phyloP scores from a whole-genome alignment of 2,329 filamentous ascomycete genomes.

The Botrytis pseudocinerea region DNA sequence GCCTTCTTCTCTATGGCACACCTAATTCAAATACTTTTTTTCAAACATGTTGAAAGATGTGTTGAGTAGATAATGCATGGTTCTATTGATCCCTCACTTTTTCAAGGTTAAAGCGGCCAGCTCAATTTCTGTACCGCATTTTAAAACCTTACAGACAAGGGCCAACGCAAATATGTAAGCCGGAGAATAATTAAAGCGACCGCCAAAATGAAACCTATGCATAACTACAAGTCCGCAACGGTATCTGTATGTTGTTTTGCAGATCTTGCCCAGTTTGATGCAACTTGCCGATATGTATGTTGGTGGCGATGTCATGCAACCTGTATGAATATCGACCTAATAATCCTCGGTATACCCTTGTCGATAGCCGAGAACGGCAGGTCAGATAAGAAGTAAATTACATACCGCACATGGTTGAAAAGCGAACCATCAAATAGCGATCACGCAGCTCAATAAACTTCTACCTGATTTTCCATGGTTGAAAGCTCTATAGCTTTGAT shows the following conservation, averaged over 20 bases:
- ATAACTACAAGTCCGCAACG: neutral
- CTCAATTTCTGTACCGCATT: neutral
- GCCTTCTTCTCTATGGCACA: neutral
- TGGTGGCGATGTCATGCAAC: slow-evolving; percentile 7
- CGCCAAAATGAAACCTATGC: neutral
- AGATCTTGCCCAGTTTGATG: neutral
- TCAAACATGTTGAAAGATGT: too few relatives aligned
- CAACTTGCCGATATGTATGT: neutral
- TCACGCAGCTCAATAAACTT: neutral
- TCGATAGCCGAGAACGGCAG: neutral
- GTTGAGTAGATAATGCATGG: neutral
- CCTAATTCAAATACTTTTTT: too few relatives aligned
- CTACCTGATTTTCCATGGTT: neutral
- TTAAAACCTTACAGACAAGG: neutral
- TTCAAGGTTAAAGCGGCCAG: neutral
- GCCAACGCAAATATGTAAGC: neutral
- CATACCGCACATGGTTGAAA: neutral
- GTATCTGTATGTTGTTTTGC: neutral
- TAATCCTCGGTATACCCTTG: neutral
- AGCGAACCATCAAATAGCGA: neutral
- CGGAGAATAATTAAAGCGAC: neutral
- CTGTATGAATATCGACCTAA: neutral
- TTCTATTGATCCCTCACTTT: neutral
- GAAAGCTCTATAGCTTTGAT: neutral
- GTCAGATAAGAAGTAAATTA: neutral